Percentiles rank a stretch among this genome's conserved stretches.
These are phyloP conservation scores for Botrytis byssoidea DNA, from an alignment of 2,329 filamentous ascomycete genomes.

Conservation along the genomic window DNA sequence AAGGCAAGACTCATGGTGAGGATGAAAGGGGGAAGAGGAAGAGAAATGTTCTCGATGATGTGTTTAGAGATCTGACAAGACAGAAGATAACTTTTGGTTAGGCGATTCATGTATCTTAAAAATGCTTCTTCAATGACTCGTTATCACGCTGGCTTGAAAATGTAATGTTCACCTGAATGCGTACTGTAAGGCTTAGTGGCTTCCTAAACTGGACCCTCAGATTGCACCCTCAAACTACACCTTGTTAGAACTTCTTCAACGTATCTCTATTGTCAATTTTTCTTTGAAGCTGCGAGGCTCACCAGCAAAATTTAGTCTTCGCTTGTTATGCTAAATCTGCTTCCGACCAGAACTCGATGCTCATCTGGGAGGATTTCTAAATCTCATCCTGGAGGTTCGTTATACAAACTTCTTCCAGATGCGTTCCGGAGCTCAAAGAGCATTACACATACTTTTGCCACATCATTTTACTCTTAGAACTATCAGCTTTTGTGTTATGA, in stretches of 20 bases:
- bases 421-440: neutral
- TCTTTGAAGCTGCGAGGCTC: neutral
- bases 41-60: slow-evolving; percentile 73
- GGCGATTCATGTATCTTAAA: neutral
- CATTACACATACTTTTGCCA: neutral
- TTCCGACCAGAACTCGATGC: neutral
- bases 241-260: neutral
- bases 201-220: neutral
- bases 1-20: slow-evolving; percentile 39
- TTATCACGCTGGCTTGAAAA: neutral
- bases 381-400: neutral
- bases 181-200: neutral
- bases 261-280: too few relatives aligned
- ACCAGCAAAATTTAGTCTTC: neutral
- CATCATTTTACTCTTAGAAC: neutral
- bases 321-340: neutral
- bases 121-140: neutral
- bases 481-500: neutral
- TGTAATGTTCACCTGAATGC: neutral
- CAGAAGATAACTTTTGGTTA: slow-evolving; percentile 63
- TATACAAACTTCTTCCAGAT: neutral
- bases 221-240: neutral
- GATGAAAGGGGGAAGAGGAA: slow-evolving; percentile 64
- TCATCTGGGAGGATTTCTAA: neutral
- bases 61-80: slow-evolving; percentile 74